Evolutionary conservation across 192 early-diverging fungal genomes (phyloP).

Genomic region (Podila minutissima): DNA sequence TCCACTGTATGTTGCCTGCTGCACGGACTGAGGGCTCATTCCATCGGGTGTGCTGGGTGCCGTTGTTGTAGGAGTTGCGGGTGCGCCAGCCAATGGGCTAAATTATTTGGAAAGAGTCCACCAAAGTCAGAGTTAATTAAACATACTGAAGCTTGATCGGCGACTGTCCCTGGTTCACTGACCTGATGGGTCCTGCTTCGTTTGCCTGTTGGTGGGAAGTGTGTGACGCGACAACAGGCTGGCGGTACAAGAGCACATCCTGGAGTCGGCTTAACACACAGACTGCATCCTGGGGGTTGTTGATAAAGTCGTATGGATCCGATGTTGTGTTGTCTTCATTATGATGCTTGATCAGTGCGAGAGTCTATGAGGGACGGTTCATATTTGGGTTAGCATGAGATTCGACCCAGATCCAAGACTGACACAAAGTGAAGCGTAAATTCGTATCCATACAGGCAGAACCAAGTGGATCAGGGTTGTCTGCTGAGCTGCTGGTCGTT

Average conservation of each 20-base stretch:
- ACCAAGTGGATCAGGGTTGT: constrained; percentile 70
- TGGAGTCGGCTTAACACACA: constrained; percentile 65
- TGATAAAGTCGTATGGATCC: constrained; percentile 68
- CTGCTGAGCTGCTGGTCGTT: constrained; percentile 67
- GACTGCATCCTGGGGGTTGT: constrained; percentile 60
- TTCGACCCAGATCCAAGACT: constrained; percentile 26
- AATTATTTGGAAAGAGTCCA: background rate
- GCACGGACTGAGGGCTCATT: constrained; percentile 60
- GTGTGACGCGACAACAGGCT: constrained; percentile 20
- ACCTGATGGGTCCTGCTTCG: constrained; percentile 19
- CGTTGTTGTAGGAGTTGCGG: constrained; percentile 1
- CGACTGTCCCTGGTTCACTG: background rate
- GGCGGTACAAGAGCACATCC: constrained; percentile 74
- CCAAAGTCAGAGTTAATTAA: background rate
- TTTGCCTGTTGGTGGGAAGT: background rate
- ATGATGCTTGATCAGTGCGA: constrained; percentile 50
- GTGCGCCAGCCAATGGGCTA: constrained; percentile 15
- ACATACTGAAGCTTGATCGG: background rate
- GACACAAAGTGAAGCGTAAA: background rate
- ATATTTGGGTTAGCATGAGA: constrained; percentile 23
- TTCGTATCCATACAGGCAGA: constrained; percentile 64
- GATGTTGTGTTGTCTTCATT: constrained; percentile 50
- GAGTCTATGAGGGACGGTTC: background rate
- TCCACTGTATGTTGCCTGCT: constrained; percentile 74
- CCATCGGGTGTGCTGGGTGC: constrained; percentile 58